phyloP scores from a whole-genome alignment of 805 yeast genomes.

The Barnettozyma vustinii region DNA sequence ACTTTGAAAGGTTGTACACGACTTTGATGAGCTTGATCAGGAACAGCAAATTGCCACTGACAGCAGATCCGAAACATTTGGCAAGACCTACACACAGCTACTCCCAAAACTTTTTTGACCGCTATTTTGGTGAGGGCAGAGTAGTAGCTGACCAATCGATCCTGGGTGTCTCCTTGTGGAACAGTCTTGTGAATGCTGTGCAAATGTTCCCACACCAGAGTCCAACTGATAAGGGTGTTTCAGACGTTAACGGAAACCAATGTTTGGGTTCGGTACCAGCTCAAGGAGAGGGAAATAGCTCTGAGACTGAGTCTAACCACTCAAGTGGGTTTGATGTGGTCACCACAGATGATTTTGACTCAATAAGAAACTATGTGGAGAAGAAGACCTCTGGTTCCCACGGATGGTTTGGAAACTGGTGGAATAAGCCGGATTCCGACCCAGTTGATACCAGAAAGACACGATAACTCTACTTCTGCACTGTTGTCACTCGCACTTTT shows the following conservation, averaged over 20 bases:
- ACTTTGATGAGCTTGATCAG: not conserved
- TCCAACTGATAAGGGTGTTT: not conserved
- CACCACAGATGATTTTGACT: constrained; percentile 27
- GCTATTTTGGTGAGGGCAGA: not conserved
- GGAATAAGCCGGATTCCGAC: not conserved
- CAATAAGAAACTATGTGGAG: constrained; percentile 1
- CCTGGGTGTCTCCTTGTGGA: constrained; percentile 1
- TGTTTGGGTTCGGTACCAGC: not conserved
- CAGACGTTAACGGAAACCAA: not conserved
- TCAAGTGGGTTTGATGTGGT: constrained; percentile 42
- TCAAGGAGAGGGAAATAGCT: not conserved
- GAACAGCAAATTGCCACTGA: not conserved
- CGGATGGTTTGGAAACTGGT: constrained; percentile 4
- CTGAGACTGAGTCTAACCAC: not conserved
- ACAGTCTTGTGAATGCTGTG: constrained; percentile 3
- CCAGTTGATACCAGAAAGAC: not conserved
- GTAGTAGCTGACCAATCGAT: not conserved
- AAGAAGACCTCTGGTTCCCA: constrained; percentile 1
- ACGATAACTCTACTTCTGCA: not conserved
- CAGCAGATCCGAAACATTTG: not conserved
- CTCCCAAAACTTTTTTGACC: not conserved
- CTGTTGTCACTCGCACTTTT: too few species aligned
- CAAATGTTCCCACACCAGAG: not conserved
- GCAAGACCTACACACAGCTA: not conserved
- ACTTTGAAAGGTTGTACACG: not conserved